Evolutionary conservation across 768 basidiomycete species (phyloP), one percentile per base, ranked within the genome.

Genomic region (Suillus bovinus): DNA sequence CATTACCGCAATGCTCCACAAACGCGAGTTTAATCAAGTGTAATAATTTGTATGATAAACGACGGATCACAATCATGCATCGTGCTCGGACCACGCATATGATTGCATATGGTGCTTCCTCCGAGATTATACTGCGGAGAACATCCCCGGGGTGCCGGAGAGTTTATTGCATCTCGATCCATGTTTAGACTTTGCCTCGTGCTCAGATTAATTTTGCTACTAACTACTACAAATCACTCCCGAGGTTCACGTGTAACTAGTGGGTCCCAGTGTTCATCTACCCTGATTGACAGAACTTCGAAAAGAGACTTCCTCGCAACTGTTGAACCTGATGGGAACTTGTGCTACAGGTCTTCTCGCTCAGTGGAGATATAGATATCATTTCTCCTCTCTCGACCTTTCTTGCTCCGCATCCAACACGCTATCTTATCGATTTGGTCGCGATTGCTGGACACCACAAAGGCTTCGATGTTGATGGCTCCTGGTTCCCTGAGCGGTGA

Each of bases 91-190:
- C 17, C 54, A 55, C 14, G 11, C 17, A 24, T 20, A 29, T 39
- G 10, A 39, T 16, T 39, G 38, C 55, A 56, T 56, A 33, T n/a
- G 20, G 29, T 20, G 20, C 50, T 39, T 56, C 38, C 38, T 56
- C 38, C 55, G 55, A 39, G 38, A 38, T 27, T 39, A 56, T 56
- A 39, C 55, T 56, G 55, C 38, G 38, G 55, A 56, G 55, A 36
- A 20, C 1, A 29, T 39, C 13, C 13, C 38, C 55, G 24, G 55
- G 38, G 24, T 33, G 11, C 31, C 31, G 20, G 29, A 31, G 17
- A 29, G 29, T 38, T 38, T 17, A 38, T 38, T 38, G 17, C 4
- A 39, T 41, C 39, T 56, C 24, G 55, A 56, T 56, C 24, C 55
- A 29, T 38, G 22, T 56, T 39, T 56, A 39, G 55, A 56, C 39